Base-by-base conservation (phyloP, 345 rosid genomes). In the Heritiera fomes region DNA sequence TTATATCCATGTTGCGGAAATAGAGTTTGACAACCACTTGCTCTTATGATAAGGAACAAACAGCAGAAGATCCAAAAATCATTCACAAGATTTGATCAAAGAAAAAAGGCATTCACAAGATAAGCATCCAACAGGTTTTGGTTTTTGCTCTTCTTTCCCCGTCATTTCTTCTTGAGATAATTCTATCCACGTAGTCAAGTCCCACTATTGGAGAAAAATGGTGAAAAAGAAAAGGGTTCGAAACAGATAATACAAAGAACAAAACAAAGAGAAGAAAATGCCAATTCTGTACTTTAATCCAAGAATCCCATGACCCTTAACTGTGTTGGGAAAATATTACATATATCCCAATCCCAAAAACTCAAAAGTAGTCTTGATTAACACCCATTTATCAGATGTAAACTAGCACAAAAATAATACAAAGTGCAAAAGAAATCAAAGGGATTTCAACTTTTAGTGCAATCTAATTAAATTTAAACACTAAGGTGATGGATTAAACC, bases 241-340 rank as follows among this genome's bases (percentile, higher is more conserved):
- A 79, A 63, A 63, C 64, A 67, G 69, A 83, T 72, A 58, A 71
- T 68, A 77, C 83, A 77, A 2, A 50, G 77, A 74, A 61, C 14
- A 71, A 80, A 65, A 75, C 79, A 78, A 65, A 4, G 14, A 55
- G 20, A 63, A 72, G 78, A 77, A 80, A 84, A 76, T 62, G 84
- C 78, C 90, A 86, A 78, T 50, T 50, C 69, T 30, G 76, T 64
- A 59, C 79, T 81, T 78, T 76, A 79, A 84, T 80, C 82, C 74
- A 50, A 74, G 79, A 79, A 63, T 38, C 79, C 75, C 76, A 55
- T 23, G 58, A 38, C 60, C 70, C 62, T 11, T n/a, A 5, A n/a
- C 30, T 45, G 52, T 46, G 15, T 23, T 23, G 52, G 14, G 52
- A 56, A 40, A 60, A 34, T 34, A 49, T n/a, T 14, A 40, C 40